Percentiles rank a stretch among this genome's conserved stretches.
These are phyloP conservation scores for Talaromyces islandicus DNA, from an alignment of 2,329 filamentous ascomycete species.

Conservation along the genomic window DNA sequence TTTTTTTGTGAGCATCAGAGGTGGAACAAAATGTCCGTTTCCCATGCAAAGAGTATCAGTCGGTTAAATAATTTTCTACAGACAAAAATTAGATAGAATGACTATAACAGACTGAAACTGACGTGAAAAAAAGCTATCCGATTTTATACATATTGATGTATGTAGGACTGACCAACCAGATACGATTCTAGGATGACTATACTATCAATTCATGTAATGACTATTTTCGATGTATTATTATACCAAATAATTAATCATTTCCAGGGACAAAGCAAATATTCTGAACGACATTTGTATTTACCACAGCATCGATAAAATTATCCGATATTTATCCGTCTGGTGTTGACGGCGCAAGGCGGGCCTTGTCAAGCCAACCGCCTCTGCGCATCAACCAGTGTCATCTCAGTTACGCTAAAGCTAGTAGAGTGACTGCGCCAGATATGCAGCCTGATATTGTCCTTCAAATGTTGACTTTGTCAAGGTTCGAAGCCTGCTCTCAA, in stretches of 20 bases:
- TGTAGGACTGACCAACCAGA: not conserved
- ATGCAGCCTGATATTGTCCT: no score
- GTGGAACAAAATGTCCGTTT: slow-evolving; percentile 5
- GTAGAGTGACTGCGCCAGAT: no score
- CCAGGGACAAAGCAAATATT: not conserved
- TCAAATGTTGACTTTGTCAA: no score
- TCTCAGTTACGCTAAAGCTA: no score
- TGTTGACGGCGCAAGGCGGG: no score
- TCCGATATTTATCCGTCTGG: not conserved
- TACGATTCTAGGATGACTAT: not conserved
- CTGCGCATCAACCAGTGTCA: not conserved
- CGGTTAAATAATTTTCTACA: not conserved
- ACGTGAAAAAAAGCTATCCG: not conserved
- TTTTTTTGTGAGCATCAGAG: slow-evolving; percentile 3
- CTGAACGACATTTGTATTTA: not conserved
- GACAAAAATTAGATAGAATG: not conserved
- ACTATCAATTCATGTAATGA: not conserved
- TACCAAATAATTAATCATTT: not conserved
- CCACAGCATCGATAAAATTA: not conserved
- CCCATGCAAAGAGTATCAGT: not conserved
- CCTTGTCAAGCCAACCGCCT: not conserved
- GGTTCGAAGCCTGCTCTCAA: no score
- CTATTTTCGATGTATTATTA: not conserved
- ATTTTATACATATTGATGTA: not conserved
- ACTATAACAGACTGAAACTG: not conserved